Percentiles rank a stretch among this genome's conserved stretches.
Evolutionary conservation across 1,139 yeast genomes (phyloP).

Genomic region (Yamadazyma pseudoaaseri): DNA sequence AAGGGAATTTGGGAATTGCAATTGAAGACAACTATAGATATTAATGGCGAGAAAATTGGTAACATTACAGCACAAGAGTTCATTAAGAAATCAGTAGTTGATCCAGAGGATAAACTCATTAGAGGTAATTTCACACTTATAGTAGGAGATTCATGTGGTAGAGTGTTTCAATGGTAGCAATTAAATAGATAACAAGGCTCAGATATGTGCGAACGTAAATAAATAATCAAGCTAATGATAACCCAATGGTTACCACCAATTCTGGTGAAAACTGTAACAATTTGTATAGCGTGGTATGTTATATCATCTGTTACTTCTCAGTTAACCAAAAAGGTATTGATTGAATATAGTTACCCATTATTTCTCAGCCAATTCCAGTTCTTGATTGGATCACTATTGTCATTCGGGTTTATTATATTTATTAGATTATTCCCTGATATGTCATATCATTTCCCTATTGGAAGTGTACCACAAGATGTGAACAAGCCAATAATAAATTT

Average conservation of each 20-base stretch:
- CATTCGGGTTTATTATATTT: constrained; percentile 22
- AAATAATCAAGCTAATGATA: constrained; percentile 4
- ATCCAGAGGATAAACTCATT: constrained; percentile 33
- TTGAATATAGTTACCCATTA: constrained; percentile 46
- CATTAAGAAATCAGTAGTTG: constrained; percentile 31
- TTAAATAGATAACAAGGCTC: no score
- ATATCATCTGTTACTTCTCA: constrained; percentile 50
- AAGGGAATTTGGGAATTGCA: constrained; percentile 22
- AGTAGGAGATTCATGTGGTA: constrained; percentile 41
- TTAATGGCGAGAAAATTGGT: constrained; percentile 7
- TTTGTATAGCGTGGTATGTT: constrained; percentile 46
- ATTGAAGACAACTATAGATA: constrained; percentile 13
- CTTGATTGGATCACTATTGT: constrained; percentile 34
- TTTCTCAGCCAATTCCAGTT: constrained; percentile 52
- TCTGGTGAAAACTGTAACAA: constrained; percentile 27
- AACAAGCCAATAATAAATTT: constrained; percentile 20
- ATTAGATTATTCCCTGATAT: constrained; percentile 21
- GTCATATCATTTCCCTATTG: constrained; percentile 25
- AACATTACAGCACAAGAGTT: constrained; percentile 26
- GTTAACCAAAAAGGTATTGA: constrained; percentile 41
- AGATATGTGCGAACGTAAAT: no score
- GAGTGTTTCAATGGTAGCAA: constrained; percentile 32
- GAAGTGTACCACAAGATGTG: constrained; percentile 27
- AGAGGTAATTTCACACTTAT: constrained; percentile 34
- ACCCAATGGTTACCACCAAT: constrained; percentile 25